Evolutionary conservation across 768 basidiomycete species (phyloP).

Genomic region (Kwoniella heveanensis): DNA sequence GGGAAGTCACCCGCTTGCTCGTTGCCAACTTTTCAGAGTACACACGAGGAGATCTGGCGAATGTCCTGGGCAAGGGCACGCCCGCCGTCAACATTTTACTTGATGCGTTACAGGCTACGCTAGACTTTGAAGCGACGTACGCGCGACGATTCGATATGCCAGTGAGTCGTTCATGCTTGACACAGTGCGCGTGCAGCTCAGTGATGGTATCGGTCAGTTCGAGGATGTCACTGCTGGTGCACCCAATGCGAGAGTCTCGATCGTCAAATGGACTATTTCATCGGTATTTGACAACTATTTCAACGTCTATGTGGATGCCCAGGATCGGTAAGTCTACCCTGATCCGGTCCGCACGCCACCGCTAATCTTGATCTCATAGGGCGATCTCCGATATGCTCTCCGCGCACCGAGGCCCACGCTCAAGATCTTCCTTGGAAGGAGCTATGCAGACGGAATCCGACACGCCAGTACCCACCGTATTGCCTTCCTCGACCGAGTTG

Average conservation of each 20-base stretch:
- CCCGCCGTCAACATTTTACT: slow-evolving; percentile 75
- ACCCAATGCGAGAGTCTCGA: slow-evolving; percentile 7
- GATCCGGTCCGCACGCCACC: neutral
- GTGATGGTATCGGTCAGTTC: slow-evolving; percentile 36
- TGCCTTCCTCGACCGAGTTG: slow-evolving; percentile 91
- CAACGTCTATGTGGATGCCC: slow-evolving; percentile 90
- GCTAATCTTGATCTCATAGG: slow-evolving; percentile 57
- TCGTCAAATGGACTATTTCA: slow-evolving; percentile 67
- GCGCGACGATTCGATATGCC: slow-evolving; percentile 78
- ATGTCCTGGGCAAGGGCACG: slow-evolving; percentile 75
- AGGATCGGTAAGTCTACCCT: slow-evolving; percentile 72
- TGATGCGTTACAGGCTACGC: slow-evolving; percentile 80
- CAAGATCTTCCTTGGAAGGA: slow-evolving; percentile 70
- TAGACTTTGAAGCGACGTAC: slow-evolving; percentile 84
- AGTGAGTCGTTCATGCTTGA: slow-evolving; percentile 37
- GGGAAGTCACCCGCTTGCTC: slow-evolving; percentile 82
- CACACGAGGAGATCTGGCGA: slow-evolving; percentile 85
- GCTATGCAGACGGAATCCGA: slow-evolving; percentile 58
- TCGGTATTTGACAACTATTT: slow-evolving; percentile 92
- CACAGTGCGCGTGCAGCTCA: no score
- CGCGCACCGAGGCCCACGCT: slow-evolving; percentile 68
- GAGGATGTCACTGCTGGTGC: slow-evolving; percentile 39
- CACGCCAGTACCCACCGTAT: slow-evolving; percentile 64
- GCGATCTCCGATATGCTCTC: slow-evolving; percentile 88
- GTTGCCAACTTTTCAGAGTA: slow-evolving; percentile 85